Evolutionary conservation across 352 stramenopile genomes (phyloP), one percentile per base, ranked within the genome.

Genomic region (Pythium aquatile): DNA sequence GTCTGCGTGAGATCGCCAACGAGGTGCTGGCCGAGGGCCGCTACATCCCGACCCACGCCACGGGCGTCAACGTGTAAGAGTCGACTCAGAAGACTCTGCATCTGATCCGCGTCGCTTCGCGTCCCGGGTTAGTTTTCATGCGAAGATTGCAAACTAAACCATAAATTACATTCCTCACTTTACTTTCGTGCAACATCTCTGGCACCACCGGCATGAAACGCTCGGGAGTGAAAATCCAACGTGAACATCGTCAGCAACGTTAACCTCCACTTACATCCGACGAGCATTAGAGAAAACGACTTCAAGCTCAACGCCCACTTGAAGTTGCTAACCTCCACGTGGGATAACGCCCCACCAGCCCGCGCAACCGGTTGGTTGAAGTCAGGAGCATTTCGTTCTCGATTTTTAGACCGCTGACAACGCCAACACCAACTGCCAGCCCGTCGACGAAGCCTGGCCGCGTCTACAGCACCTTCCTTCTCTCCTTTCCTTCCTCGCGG

Each of bases 31-130:
- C 68, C 47, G 70, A 84, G 33, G 78, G 82, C 62, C 89, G 87
- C 71, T 94, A 91, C 74, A 90, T 93, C 61, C 81, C 87, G 32
- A 74, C 61, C 54, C 87, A 96, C 70, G 79, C 81, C 24, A 93
- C 82, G 24, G 84, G 84, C 39, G 85, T 95, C 48, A 81, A 88
- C 63, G 74, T 78, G 20, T 83, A 70, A 72, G 26, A 33, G 29
- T 51, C 44, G 44, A 24, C 44, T 51, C 44, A 51, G 44, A 29
- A 51, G 44, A 13, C 44, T 29, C 44, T 28, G 44, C 11, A 51
- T 51, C 16, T 51, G 44, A 51, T 55, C 42, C 8, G 29, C 37
- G 57, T 53, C 64, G 28, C 61, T 63, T 58, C 54, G 46, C 26
- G 51, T 39, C 28, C 30, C 8, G 30, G 7, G 35, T 47, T 69